Conservation (phyloP, 2,329 filamentous ascomycete species). For the Alternaria incomplexa region DNA sequence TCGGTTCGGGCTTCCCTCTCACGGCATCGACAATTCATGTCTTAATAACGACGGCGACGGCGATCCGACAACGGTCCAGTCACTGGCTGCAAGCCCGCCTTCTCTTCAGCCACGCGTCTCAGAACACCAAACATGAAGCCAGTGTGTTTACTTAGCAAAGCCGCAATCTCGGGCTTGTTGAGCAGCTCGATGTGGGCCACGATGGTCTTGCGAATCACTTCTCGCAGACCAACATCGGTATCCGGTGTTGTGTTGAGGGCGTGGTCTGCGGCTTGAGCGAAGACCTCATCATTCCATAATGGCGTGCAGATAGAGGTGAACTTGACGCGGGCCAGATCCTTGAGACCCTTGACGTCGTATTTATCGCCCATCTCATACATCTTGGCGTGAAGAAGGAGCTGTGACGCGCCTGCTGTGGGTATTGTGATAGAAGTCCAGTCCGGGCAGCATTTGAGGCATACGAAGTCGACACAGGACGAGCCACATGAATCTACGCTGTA, state of each 20-base stretch:
- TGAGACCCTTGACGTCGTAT: conserved; percentile 11
- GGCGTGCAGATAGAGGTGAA: not conserved
- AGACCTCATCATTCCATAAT: not conserved
- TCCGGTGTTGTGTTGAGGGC: not conserved
- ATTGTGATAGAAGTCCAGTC: not conserved
- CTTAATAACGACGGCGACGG: no score
- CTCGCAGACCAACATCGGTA: not conserved
- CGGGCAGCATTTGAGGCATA: not conserved
- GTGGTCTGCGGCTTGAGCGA: not conserved
- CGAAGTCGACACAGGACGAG: not conserved
- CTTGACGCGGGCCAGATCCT: conserved; percentile 7
- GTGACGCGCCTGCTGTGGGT: not conserved
- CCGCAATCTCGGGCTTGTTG: not conserved
- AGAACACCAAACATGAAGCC: not conserved
- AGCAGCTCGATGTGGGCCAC: not conserved
- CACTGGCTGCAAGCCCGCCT: not conserved
- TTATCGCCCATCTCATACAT: conserved; percentile 18
- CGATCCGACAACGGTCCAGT: not conserved
- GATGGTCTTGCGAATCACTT: not conserved
- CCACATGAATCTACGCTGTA: rapidly evolving
- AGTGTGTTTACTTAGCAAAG: not conserved
- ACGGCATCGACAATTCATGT: no score
- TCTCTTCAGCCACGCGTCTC: not conserved
- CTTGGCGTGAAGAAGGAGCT: not conserved
- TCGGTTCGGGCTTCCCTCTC: no score